Evolutionary conservation across 345 rosid genomes (phyloP), one percentile per base, ranked within the genome.

Genomic region (Alliaria petiolata): DNA sequence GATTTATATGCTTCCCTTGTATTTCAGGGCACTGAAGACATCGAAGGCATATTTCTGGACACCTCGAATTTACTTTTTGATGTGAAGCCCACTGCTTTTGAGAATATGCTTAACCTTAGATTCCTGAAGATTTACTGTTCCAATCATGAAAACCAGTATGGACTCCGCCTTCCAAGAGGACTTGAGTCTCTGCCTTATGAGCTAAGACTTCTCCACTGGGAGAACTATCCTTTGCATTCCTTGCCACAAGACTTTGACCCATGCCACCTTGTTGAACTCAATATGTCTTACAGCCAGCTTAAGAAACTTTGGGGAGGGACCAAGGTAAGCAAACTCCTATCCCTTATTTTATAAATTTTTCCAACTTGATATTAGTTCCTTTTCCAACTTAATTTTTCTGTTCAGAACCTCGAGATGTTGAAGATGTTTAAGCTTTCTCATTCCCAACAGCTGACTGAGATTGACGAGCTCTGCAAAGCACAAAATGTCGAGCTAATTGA

Each of bases 171-270:
- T 16, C 40, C 25, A 7, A 12, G 3, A 22, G 69, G 62, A 34
- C 69, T 71, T 7, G 38, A 39, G 0, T 71, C 56, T 52, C 45
- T 62, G 38, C 76, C 76, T 40, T 9, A 15, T 52, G 56, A 62
- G 38, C 47, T 71, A 19, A 71, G 69, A 20, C 63, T 71, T 7
- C 76, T 71, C 7, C 76, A 53, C 38, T 81, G 81, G 76, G 76
- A 71, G 0, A 20, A 62, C 43, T 71, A 71, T 44, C 76, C 76
- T 33, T 34, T 62, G 17, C 6, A 22, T 22, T 43, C 39, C 10
- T 5, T 71, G 45, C 70, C 76, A 8, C 47, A 44, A 62, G 26
- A 54, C 0, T 75, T 71, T 38, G 20, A 46, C 7, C 47, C 47
- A 25, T 28, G 28, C 69, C 49, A 46, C 8, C 78, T 81, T 9